Base-by-base conservation (phyloP, 2,329 filamentous ascomycete species). In the Aureobasidium pullulans region DNA sequence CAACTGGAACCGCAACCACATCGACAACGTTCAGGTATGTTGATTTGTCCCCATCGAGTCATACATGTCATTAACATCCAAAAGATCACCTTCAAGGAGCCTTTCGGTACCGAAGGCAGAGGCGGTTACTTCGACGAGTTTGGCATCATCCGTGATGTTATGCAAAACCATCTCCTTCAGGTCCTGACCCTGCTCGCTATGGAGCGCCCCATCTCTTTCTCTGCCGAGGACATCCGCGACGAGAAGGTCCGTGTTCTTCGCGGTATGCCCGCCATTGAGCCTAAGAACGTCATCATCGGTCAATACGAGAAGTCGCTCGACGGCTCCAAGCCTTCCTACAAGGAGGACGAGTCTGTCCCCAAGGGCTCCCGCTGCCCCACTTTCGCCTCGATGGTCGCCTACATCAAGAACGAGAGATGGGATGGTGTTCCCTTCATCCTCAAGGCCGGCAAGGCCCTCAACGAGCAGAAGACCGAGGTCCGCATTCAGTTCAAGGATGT, bases 371-470 rank as follows among this genome's bases (percentile, higher is more conserved):
- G 95, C 69, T 99, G 94, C 83, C 93, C 94, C 31, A 99, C 94
- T 6, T 99, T 99, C 81, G 96, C 92, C 71, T 93, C 94, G 39
- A 86, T 99, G 76, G 93, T 96, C 37, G 92, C 91, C 37, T 96
- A 95, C 79, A 97, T 99, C 78, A 97, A 97, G 84, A 99, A 99
- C 75, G 94, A 99, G 84, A 84, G 94, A 68, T 99, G 94, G 94
- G 95, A 99, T 67, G 95, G 94, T 60, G 94, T 99, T 57, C 94
- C 94, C 54, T 99, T 99, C 81, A 99, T 99, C 76, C 84, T 99
- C 79, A 99, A 99, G 87, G 94, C 94, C 47, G 94, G 94, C 69
- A 99, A 99, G 81, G 92, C 94, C 46, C 81, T 99, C 64, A 99
- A 99, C 75, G 94, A 99, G 83, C 94, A 99, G 75, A 99, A 99